Evolutionary conservation across 306 rosid species (phyloP).

Genomic region (Albizia julibrissin): DNA sequence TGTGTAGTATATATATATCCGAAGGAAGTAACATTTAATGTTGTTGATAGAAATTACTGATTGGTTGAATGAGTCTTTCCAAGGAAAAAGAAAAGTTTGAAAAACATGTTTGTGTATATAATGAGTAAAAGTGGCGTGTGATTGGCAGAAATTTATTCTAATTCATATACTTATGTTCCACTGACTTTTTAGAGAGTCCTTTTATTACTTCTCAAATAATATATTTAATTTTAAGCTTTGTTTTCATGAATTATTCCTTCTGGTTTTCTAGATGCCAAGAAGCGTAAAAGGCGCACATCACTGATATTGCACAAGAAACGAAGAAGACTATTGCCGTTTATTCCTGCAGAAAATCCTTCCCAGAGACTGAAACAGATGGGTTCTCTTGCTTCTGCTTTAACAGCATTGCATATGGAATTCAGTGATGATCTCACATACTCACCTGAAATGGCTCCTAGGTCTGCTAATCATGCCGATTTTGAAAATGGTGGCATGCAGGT

Average conservation of each 20-base stretch:
- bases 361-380: conserved; percentile 78
- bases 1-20: conserved; percentile 13
- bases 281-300: conserved; percentile 64
- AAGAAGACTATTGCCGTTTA: conserved; percentile 67
- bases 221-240: conserved; percentile 13
- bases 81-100: neutral
- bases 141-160: conserved; percentile 9
- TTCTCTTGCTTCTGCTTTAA: conserved; percentile 80
- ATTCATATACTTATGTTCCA: conserved; percentile 10
- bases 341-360: conserved; percentile 63
- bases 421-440: conserved; percentile 67
- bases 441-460: conserved; percentile 67
- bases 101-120: conserved; percentile 20
- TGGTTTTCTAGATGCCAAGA: conserved; percentile 57
- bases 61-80: conserved; percentile 17
- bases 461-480: conserved; percentile 57
- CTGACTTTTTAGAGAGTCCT: conserved; percentile 18
- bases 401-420: conserved; percentile 61
- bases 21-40: conserved; percentile 20
- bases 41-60: neutral
- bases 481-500: conserved; percentile 95
- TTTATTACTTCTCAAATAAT: neutral
- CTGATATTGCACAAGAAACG: conserved; percentile 69
- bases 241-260: conserved; percentile 31
- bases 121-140: neutral